Percentiles rank a stretch among this genome's conserved stretches.
phyloP scores from a whole-genome alignment of 2,329 filamentous ascomycete species.

The Cladorrhinum sp. region DNA sequence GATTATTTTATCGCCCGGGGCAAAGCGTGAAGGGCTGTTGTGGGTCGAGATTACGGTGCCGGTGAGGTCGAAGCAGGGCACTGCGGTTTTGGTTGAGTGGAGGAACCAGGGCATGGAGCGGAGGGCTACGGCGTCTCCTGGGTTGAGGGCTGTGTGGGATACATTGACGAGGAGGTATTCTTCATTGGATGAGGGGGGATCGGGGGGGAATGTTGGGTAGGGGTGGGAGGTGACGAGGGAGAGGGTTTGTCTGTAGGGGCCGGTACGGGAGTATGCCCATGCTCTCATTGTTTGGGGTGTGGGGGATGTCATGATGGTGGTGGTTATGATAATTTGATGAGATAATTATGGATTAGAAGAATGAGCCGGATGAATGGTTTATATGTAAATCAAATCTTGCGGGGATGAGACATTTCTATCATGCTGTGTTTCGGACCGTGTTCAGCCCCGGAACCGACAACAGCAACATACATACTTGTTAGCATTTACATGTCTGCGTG shows the following conservation, averaged over 20 bases:
- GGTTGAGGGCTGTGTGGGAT: slow-evolving; percentile 37
- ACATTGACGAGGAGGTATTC: slow-evolving; percentile 32
- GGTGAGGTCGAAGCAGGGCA: slow-evolving; percentile 35
- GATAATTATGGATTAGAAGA: not conserved
- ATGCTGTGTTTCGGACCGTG: not conserved
- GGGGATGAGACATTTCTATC: too few relatives aligned
- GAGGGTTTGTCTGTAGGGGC: slow-evolving; percentile 19
- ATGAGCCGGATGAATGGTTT: not conserved
- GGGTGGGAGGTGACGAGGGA: slow-evolving; percentile 17
- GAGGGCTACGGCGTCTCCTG: slow-evolving; percentile 36
- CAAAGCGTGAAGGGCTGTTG: not conserved
- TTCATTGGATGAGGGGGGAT: not conserved
- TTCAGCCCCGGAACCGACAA: not conserved
- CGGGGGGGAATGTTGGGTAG: slow-evolving; percentile 14
- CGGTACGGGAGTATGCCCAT: slow-evolving; percentile 17
- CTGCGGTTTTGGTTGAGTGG: slow-evolving; percentile 32
- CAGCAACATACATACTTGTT: not conserved
- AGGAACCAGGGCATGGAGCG: slow-evolving; percentile 30
- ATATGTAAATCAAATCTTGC: too few relatives aligned
- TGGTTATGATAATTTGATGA: too few relatives aligned
- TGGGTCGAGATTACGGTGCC: slow-evolving; percentile 27
- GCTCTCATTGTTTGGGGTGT: slow-evolving; percentile 15
- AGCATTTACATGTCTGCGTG: not conserved
- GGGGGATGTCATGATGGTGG: slow-evolving; percentile 4
- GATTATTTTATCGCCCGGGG: slow-evolving; percentile 11